Base-by-base conservation (phyloP, 306 rosid genomes). In the Benincasa hispida region DNA sequence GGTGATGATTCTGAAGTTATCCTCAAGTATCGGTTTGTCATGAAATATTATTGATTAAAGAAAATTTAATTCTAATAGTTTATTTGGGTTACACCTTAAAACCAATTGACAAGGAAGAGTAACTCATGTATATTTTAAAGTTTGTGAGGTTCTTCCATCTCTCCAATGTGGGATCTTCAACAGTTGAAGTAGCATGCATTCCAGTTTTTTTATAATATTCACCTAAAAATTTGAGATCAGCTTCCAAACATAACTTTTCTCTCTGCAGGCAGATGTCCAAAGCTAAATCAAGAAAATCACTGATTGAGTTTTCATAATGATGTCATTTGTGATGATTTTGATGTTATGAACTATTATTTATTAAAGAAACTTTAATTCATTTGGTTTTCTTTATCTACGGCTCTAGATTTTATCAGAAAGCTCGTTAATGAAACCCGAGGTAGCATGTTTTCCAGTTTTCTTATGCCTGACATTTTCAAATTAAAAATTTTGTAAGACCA, bases 241-340 rank as follows among this genome's bases (percentile, higher is more conserved):
- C 82, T 86, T 82, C 79, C 79, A 58, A 80, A 75, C 76, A 85
- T 93, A 87, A 91, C 89, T 79, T 79, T 80, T 73, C 84, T 60
- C 53, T 79, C 83, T 86, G 69, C 97, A 91, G 97, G 90, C 89
- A 93, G 97, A 90, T 83, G 88, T 56, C 84, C 81, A 87, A 91
- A 77, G 91, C 78, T 78, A 79, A 86, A 73, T 85, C 96, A 57
- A 88, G 93, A 84, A 89, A 83, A 80, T 80, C 91, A 34, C 32
- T 91, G 62, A 76, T 93, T 41, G 96, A 39, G 42, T 39, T 39
- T 6, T 39, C 42, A 39, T 39, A 39, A 39, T 9, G 9, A 6
- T 39, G 9, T 9, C 10, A 39, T 39, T 39, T 39, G 10, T 8
- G 42, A 8, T 39, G 42, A 39, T 8, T 39, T 1, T 39, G 10